phyloP scores from a whole-genome alignment of 371 early-diverging fungal species.

The Mucor sp. region DNA sequence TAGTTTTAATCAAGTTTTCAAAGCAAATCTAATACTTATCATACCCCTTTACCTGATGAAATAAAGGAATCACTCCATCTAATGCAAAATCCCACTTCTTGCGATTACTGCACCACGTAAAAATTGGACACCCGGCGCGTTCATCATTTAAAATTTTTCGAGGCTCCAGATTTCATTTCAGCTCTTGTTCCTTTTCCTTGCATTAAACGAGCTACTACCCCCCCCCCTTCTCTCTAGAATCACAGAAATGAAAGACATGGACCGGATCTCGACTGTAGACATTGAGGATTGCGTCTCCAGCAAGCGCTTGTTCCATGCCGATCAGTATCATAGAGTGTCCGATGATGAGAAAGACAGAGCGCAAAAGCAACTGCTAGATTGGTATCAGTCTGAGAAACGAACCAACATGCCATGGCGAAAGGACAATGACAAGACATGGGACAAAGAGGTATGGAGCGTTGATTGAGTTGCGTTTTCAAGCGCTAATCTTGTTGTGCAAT shows the following conservation, averaged over 20 bases:
- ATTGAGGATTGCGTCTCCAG: slow-evolving; percentile 44
- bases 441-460: slow-evolving; percentile 19
- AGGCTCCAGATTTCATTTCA: not conserved
- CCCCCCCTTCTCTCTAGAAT: not conserved
- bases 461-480: not conserved
- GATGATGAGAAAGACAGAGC: slow-evolving; percentile 31
- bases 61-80: not conserved
- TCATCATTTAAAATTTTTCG: not conserved
- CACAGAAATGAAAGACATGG: not conserved
- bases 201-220: not conserved
- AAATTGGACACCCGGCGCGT: not conserved
- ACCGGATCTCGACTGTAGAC: not conserved
- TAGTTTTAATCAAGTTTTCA: slow-evolving; percentile 4
- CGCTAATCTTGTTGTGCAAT: not conserved
- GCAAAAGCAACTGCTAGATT: slow-evolving; percentile 55
- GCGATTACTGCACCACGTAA: not conserved
- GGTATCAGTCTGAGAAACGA: slow-evolving; percentile 69
- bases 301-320: slow-evolving; percentile 28
- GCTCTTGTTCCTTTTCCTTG: not conserved
- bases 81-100: not conserved
- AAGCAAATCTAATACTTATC: slow-evolving; percentile 1
- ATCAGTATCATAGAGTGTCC: slow-evolving; percentile 36
- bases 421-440: slow-evolving; percentile 21
- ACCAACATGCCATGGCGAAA: slow-evolving; percentile 75
- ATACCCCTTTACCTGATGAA: not conserved